Conservation (phyloP, 2,329 filamentous ascomycete species). For the Aspergillus neoniger region DNA sequence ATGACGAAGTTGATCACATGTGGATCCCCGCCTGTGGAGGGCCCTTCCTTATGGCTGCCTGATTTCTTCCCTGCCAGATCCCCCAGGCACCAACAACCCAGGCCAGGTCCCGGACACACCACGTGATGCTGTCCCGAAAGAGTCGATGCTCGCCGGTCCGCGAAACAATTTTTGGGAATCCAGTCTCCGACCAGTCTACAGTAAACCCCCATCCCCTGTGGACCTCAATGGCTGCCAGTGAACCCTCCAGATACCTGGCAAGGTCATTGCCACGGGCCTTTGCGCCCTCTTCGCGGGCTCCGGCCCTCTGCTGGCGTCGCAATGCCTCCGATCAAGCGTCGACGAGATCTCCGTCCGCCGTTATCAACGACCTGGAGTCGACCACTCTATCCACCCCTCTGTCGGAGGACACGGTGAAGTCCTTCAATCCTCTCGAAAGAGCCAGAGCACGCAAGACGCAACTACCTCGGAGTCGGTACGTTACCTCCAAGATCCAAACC, state of each 20-base stretch:
- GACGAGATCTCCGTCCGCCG: conserved; percentile 31
- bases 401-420: conserved; percentile 44
- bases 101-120: neutral
- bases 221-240: conserved; percentile 42
- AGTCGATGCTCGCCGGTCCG: conserved; percentile 19
- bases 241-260: conserved; percentile 42
- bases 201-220: conserved; percentile 21
- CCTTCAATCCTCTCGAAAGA: conserved; percentile 53
- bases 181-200: conserved; percentile 20
- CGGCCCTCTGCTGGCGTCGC: conserved; percentile 42
- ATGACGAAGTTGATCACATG: conserved; percentile 21
- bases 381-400: conserved; percentile 46
- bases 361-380: conserved; percentile 49
- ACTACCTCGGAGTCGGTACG: conserved; percentile 57
- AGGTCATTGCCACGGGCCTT: conserved; percentile 41
- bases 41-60: conserved; percentile 10
- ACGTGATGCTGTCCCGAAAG: conserved; percentile 23
- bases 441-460: conserved; percentile 47
- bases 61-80: conserved; percentile 2
- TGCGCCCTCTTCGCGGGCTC: conserved; percentile 32
- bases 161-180: conserved; percentile 36
- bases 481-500: conserved; percentile 1
- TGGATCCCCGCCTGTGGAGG: conserved; percentile 15
- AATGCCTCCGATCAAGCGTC: conserved; percentile 50
- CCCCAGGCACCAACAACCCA: conserved; percentile 7